A percentile compares a stretch with the other conserved stretches of the same genome.
phyloP scores from a whole-genome alignment of 495 filamentous ascomycete species.

The Penicillium chermesinum region DNA sequence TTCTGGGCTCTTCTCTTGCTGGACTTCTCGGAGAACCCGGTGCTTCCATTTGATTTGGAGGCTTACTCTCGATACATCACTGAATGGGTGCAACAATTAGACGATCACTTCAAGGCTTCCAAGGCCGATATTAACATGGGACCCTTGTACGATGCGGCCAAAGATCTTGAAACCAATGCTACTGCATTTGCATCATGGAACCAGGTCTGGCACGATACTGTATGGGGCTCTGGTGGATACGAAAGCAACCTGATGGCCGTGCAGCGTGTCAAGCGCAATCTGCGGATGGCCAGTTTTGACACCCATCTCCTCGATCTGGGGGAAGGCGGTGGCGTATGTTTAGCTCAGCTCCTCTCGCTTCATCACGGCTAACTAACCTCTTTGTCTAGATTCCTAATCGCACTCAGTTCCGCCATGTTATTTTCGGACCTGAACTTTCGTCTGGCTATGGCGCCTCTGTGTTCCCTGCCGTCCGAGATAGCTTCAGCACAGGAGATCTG shows the following conservation, averaged over 20 bases:
- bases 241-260: constrained; percentile 62
- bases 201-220: constrained; percentile 60
- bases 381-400: constrained; percentile 67
- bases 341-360: neutral
- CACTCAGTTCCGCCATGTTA: constrained; percentile 89
- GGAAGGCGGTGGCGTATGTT: constrained; percentile 62
- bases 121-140: constrained; percentile 49
- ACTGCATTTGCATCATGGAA: constrained; percentile 69
- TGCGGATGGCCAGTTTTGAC: constrained; percentile 73
- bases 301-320: constrained; percentile 72
- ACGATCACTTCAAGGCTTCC: constrained; percentile 56
- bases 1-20: constrained; percentile 78
- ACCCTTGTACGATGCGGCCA: constrained; percentile 55
- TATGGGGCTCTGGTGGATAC: constrained; percentile 61
- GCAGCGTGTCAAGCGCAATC: constrained; percentile 63
- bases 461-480: constrained; percentile 84
- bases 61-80: constrained; percentile 64
- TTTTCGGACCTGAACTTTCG: constrained; percentile 81
- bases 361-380: constrained; percentile 7
- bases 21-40: constrained; percentile 72
- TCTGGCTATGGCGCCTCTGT: constrained; percentile 66
- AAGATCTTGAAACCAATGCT: constrained; percentile 54
- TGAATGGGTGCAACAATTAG: constrained; percentile 60
- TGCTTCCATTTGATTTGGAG: constrained; percentile 78
- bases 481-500: constrained; percentile 69